Percentiles rank a stretch among this genome's conserved stretches.
Conservation (phyloP, 768 basidiomycete genomes). For the Podaxis carcinomalis region DNA sequence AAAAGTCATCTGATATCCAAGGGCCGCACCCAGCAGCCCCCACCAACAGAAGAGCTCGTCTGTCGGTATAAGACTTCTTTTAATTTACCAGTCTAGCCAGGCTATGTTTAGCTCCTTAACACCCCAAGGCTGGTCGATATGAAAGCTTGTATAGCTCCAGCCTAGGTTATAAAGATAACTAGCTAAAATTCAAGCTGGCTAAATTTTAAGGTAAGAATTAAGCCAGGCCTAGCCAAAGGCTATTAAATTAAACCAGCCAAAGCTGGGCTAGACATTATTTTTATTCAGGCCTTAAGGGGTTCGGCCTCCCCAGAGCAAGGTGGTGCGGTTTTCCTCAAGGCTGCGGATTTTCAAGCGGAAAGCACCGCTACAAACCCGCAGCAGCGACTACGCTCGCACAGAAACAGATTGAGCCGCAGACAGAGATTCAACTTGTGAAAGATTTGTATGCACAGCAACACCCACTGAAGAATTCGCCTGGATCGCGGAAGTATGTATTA, state of each 20-base stretch:
- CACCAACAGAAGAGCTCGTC: too few species aligned
- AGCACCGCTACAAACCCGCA: constrained; percentile 92
- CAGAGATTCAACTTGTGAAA: too few species aligned
- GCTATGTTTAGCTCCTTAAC: not conserved
- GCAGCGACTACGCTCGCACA: constrained; percentile 98
- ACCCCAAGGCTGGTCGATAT: not conserved
- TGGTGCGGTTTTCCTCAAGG: constrained; percentile 97
- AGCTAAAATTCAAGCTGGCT: not conserved
- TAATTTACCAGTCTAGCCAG: too few species aligned
- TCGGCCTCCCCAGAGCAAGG: too few species aligned
- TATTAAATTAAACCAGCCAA: too few species aligned
- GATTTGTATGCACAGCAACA: too few species aligned
- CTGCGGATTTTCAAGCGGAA: constrained; percentile 94
- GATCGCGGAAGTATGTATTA: constrained; percentile 86
- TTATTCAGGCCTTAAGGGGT: too few species aligned
- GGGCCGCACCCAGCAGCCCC: too few species aligned
- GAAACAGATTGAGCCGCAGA: constrained; percentile 99
- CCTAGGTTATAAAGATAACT: not conserved
- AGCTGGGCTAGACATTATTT: too few species aligned
- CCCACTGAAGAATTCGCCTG: too few species aligned
- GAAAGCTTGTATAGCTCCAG: not conserved
- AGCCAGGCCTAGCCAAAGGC: not conserved
- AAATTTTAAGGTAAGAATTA: not conserved
- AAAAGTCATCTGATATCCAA: too few species aligned
- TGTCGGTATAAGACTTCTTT: too few species aligned